A percentile compares a stretch with the other conserved stretches of the same genome.
These are phyloP conservation scores for Tetradesmus lagerheimii DNA, from an alignment of 139 green algal genomes.

Conservation along the genomic window DNA sequence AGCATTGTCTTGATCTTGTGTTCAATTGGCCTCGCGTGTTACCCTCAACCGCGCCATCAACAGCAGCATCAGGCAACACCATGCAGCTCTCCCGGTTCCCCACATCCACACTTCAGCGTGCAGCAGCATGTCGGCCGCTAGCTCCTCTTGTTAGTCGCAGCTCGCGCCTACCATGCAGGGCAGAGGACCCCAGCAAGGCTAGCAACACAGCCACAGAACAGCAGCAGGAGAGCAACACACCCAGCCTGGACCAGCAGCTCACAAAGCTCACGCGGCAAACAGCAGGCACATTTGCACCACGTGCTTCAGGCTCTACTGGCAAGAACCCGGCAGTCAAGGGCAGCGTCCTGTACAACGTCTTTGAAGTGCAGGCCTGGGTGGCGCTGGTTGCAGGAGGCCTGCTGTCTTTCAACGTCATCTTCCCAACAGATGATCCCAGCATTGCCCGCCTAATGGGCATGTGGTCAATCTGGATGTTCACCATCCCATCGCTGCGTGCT, in stretches of 20 bases:
- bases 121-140: not conserved
- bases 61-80: not conserved
- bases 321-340: conserved; percentile 91
- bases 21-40: not conserved
- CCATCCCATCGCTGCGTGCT: conserved; percentile 92
- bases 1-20: not conserved
- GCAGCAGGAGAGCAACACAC: conserved; percentile 38
- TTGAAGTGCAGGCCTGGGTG: conserved; percentile 90
- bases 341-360: conserved; percentile 79
- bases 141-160: not conserved
- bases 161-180: not conserved
- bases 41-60: not conserved
- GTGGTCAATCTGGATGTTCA: conserved; percentile 99
- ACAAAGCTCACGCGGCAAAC: conserved; percentile 73
- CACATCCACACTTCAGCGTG: not conserved
- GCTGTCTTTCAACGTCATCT: conserved; percentile 97
- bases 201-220: conserved; percentile 19
- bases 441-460: conserved; percentile 96
- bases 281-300: conserved; percentile 90
- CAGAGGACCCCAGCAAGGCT: conserved; percentile 23
- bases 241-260: conserved; percentile 63
- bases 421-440: conserved; percentile 92
- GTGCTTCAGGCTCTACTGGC: conserved; percentile 70
- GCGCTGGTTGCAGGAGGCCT: conserved; percentile 81
- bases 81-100: conserved; percentile 18